phyloP scores from a whole-genome alignment of 2,329 filamentous ascomycete genomes.

The Simplicillium aogashimaense region DNA sequence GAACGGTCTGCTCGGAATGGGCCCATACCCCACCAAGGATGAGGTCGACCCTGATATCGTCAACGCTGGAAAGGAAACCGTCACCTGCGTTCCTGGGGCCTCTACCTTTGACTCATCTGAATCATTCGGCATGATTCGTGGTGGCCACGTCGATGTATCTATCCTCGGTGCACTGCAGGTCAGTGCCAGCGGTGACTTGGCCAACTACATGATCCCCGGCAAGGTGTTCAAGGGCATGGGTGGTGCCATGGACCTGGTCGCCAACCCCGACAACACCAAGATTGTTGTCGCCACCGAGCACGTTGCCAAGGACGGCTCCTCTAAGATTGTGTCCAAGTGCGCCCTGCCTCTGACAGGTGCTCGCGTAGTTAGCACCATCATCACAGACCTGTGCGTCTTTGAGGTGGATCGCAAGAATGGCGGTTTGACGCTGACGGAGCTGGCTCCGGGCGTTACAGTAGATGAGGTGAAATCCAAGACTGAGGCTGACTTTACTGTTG shows the following conservation, averaged over 20 bases:
- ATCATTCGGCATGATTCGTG: conserved; percentile 80
- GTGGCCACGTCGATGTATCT: conserved; percentile 74
- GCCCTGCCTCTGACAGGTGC: conserved; percentile 56
- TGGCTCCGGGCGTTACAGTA: conserved; percentile 57
- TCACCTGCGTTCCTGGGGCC: conserved; percentile 68
- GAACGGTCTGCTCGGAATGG: conserved; percentile 79
- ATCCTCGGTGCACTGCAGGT: conserved; percentile 78
- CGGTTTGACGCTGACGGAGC: conserved; percentile 56
- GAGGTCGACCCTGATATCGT: conserved; percentile 70
- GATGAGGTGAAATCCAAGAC: conserved; percentile 64
- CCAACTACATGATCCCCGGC: conserved; percentile 85
- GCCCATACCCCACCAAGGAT: conserved; percentile 64
- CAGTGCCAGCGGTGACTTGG: conserved; percentile 66
- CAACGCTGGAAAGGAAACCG: conserved; percentile 82
- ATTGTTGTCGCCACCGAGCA: conserved; percentile 64
- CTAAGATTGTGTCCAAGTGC: conserved; percentile 58
- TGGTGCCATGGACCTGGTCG: conserved; percentile 64
- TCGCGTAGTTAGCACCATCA: conserved; percentile 59
- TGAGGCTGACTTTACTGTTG: conserved; percentile 55
- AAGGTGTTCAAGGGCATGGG: conserved; percentile 87
- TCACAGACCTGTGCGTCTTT: conserved; percentile 68
- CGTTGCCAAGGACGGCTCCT: conserved; percentile 56
- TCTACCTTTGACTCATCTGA: conserved; percentile 71
- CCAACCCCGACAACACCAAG: conserved; percentile 61
- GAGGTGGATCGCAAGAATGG: conserved; percentile 55